Evolutionary conservation across 2,329 filamentous ascomycete genomes (phyloP).

Genomic region (Shiraia sp.): DNA sequence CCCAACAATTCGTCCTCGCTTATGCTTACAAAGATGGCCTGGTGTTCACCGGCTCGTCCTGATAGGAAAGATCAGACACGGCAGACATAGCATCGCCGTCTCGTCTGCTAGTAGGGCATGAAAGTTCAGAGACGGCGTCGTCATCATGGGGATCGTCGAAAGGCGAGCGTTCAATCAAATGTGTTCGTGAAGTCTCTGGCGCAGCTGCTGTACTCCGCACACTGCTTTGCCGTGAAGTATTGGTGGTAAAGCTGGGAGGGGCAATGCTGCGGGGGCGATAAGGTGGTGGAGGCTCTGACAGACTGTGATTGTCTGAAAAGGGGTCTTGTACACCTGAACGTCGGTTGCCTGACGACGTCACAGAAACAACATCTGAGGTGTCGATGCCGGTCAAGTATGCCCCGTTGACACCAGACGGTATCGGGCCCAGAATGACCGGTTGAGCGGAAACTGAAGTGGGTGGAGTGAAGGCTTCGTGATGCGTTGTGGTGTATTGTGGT

Average conservation of each 20-base stretch:
- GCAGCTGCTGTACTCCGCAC: conserved; percentile 19
- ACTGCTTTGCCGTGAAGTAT: conserved; percentile 39
- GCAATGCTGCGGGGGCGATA: conserved; percentile 41
- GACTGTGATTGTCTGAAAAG: conserved; percentile 34
- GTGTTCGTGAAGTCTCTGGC: conserved; percentile 21
- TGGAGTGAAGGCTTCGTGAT: conserved; percentile 20
- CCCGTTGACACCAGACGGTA: conserved; percentile 32
- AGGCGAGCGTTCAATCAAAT: conserved; percentile 34
- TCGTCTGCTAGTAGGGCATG: conserved; percentile 21
- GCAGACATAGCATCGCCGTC: conserved; percentile 28
- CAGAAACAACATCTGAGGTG: conserved; percentile 41
- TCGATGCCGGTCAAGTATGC: conserved; percentile 45
- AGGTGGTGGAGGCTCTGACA: conserved; percentile 41
- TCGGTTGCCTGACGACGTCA: conserved; percentile 25
- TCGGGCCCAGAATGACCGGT: conserved; percentile 42
- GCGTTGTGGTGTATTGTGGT: conserved; percentile 18
- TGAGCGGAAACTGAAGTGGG: conserved; percentile 18
- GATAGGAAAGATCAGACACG: conserved; percentile 40
- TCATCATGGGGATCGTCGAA: conserved; percentile 39
- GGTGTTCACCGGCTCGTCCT: conserved; percentile 28
- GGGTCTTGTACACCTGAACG: conserved; percentile 26
- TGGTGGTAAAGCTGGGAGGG: conserved; percentile 29
- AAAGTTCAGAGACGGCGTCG: conserved; percentile 34
- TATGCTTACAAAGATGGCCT: conserved; percentile 17
- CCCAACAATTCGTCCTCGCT: background rate